phyloP scores from a whole-genome alignment of 2,329 filamentous ascomycete genomes.

The Calonectria naviculata region DNA sequence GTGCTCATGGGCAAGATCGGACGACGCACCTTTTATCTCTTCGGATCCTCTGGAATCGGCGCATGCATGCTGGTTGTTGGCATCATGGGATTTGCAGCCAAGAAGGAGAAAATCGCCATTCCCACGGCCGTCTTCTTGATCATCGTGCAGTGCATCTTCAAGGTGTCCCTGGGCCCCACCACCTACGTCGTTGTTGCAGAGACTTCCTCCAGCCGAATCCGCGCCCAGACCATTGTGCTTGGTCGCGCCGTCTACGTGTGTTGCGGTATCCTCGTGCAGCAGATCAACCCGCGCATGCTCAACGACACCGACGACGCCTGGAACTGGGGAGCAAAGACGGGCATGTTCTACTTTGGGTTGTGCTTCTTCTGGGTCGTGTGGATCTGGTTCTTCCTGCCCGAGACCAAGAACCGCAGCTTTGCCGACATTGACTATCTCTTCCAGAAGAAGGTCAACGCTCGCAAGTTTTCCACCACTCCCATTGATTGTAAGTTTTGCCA shows the following conservation, averaged over 20 bases:
- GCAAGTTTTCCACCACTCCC: slow-evolving; percentile 46
- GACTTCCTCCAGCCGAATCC: slow-evolving; percentile 56
- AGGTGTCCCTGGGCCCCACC: slow-evolving; percentile 61
- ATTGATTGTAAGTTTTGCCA: background rate
- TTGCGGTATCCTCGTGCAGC: slow-evolving; percentile 49
- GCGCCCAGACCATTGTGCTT: slow-evolving; percentile 58
- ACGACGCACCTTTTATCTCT: slow-evolving; percentile 53
- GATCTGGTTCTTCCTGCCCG: slow-evolving; percentile 63
- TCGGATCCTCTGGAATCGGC: slow-evolving; percentile 52
- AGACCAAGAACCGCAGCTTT: slow-evolving; percentile 64
- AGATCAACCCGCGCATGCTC: slow-evolving; percentile 58
- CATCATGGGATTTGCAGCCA: slow-evolving; percentile 49
- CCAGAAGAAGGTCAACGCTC: slow-evolving; percentile 52
- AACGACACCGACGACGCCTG: slow-evolving; percentile 54
- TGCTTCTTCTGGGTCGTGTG: slow-evolving; percentile 59
- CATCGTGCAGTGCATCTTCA: slow-evolving; percentile 65
- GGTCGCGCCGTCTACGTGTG: slow-evolving; percentile 55
- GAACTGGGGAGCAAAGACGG: slow-evolving; percentile 60
- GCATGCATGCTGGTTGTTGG: slow-evolving; percentile 55
- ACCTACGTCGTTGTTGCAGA: slow-evolving; percentile 84
- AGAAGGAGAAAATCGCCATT: slow-evolving; percentile 36
- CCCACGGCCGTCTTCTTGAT: slow-evolving; percentile 44
- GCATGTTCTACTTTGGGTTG: slow-evolving; percentile 56
- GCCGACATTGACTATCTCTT: slow-evolving; percentile 68
- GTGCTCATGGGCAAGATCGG: slow-evolving; percentile 50